A percentile compares a stretch with the other conserved stretches of the same genome.
Conservation (phyloP, 2,329 filamentous ascomycete genomes). For the Alternaria ethzedia region DNA sequence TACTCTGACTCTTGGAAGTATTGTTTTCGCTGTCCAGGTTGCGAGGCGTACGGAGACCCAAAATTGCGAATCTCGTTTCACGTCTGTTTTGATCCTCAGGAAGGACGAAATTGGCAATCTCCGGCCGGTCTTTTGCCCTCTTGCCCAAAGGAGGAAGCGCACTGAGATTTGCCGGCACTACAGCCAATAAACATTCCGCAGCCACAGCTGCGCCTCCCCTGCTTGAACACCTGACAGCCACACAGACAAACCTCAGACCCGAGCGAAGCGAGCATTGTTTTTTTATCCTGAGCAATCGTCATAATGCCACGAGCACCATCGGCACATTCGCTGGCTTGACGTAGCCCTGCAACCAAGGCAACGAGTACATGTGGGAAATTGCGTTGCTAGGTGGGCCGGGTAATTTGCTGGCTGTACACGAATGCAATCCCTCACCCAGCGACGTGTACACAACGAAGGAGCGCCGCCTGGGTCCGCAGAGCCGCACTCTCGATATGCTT, state of each 20-base stretch:
- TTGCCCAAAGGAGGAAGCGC: slow-evolving; percentile 5
- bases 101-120: slow-evolving; percentile 20
- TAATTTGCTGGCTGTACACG: slow-evolving; percentile 4
- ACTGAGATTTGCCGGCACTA: not conserved
- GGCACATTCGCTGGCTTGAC: slow-evolving; percentile 6
- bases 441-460: not conserved
- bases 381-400: slow-evolving; percentile 10
- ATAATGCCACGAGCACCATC: not conserved
- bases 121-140: slow-evolving; percentile 1
- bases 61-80: slow-evolving; percentile 22
- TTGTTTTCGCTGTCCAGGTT: slow-evolving; percentile 11
- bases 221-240: slow-evolving; percentile 5
- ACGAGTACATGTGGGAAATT: slow-evolving; percentile 10
- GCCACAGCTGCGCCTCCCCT: slow-evolving; percentile 15
- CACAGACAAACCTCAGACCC: slow-evolving; percentile 10
- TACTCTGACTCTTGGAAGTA: slow-evolving; percentile 1
- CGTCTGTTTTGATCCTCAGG: slow-evolving; percentile 12
- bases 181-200: slow-evolving; percentile 11
- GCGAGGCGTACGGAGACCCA: slow-evolving; percentile 5
- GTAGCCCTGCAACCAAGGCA: slow-evolving; percentile 3
- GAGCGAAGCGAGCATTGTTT: slow-evolving; percentile 5
- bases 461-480: slow-evolving; percentile 14
- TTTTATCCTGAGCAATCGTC: slow-evolving; percentile 6
- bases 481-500: slow-evolving; percentile 9
- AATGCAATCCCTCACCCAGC: slow-evolving; percentile 1